Evolutionary conservation across 805 yeast species (phyloP).

Genomic region (Wickerhamiella galacta): DNA sequence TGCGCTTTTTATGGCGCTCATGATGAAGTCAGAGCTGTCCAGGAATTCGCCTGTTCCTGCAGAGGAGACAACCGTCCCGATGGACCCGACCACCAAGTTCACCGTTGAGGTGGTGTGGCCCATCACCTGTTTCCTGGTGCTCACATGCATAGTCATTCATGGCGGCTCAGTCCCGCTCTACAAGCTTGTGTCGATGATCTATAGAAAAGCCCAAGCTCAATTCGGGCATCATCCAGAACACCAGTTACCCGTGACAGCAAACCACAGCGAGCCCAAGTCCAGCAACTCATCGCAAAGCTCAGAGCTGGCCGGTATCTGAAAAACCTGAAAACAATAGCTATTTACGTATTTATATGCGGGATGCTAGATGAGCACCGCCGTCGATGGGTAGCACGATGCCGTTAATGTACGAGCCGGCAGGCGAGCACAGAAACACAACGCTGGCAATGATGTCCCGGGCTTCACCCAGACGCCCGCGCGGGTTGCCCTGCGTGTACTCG

Average conservation of each 20-base stretch:
- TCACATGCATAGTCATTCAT: constrained; percentile 4
- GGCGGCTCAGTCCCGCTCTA: constrained; percentile 4
- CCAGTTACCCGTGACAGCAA: too few relatives aligned
- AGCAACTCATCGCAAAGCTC: too few relatives aligned
- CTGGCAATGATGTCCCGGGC: constrained; percentile 42
- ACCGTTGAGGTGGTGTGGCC: constrained; percentile 3
- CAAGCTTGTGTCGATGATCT: too few relatives aligned
- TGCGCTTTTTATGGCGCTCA: constrained; percentile 39
- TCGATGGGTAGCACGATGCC: constrained; percentile 55
- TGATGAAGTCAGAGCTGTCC: constrained; percentile 1
- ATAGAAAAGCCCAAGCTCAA: too few relatives aligned
- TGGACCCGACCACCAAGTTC: neutral
- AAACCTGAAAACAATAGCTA: too few relatives aligned
- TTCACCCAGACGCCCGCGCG: constrained; percentile 45
- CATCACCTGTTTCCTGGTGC: constrained; percentile 3
- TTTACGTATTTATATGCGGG: too few relatives aligned
- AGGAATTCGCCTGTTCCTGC: constrained; percentile 1
- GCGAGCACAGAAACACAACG: constrained; percentile 38
- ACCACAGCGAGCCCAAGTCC: too few relatives aligned
- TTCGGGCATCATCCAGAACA: too few relatives aligned
- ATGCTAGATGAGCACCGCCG: constrained; percentile 45
- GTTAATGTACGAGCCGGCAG: constrained; percentile 43
- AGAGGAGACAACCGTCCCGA: neutral
- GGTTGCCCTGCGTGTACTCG: constrained; percentile 36
- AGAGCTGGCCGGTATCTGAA: too few relatives aligned